These are phyloP conservation scores for Alloascoidea hylecoeti DNA, from an alignment of 805 yeast genomes.

Conservation along the genomic window DNA sequence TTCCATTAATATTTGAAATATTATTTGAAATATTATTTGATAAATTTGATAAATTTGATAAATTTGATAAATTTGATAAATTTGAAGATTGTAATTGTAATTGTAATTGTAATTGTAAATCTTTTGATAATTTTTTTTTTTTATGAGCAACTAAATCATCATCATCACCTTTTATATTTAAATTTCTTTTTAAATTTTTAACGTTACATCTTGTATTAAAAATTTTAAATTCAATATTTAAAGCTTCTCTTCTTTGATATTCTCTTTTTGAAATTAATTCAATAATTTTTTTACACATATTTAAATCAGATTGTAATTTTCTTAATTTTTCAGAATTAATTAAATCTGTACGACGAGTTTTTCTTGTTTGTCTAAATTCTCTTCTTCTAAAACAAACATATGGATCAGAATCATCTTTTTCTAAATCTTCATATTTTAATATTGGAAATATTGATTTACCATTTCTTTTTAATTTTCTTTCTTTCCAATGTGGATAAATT, in stretches of 20 bases:
- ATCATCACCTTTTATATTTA: constrained; percentile 74
- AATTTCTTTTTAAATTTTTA: constrained; percentile 58
- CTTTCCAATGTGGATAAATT: constrained; percentile 73
- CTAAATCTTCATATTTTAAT: constrained; percentile 72
- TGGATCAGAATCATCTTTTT: constrained; percentile 88
- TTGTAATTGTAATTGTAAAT: too few species aligned
- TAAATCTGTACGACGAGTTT: constrained; percentile 88
- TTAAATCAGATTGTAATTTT: constrained; percentile 59
- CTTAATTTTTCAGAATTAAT: constrained; percentile 79
- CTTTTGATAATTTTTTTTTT: constrained; percentile 37
- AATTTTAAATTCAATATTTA: constrained; percentile 48
- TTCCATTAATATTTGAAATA: constrained; percentile 9
- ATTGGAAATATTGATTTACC: constrained; percentile 66
- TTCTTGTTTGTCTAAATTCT: constrained; percentile 89
- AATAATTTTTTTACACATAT: constrained; percentile 57
- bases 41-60: too few species aligned
- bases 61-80: too few species aligned
- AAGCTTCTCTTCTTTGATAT: constrained; percentile 39
- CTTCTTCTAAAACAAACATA: constrained; percentile 92
- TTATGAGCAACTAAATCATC: constrained; percentile 70
- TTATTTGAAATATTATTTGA: too few species aligned
- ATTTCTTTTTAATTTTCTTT: constrained; percentile 49
- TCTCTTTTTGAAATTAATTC: constrained; percentile 67
- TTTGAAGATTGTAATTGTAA: constrained; percentile 6
- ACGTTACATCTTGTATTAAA: constrained; percentile 63